Evolutionary conservation across 2,329 filamentous ascomycete species (phyloP).

Genomic region (Onygena corvina): DNA sequence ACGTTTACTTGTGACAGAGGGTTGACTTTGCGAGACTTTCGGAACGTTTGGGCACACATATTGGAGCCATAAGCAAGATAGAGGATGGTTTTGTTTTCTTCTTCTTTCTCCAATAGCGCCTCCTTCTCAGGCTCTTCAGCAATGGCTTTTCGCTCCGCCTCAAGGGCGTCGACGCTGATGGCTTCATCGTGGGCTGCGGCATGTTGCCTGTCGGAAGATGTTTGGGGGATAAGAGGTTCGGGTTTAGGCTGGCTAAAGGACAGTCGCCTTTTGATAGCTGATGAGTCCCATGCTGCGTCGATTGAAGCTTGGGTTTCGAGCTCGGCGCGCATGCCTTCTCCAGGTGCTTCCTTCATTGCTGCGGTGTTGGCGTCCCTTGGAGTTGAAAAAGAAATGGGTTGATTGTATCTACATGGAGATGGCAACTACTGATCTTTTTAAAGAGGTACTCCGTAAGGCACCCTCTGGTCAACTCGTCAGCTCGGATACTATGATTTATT

Average conservation of each 20-base stretch:
- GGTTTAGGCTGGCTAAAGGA: not conserved
- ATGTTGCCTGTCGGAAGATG: slow-evolving; percentile 17
- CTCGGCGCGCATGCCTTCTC: not conserved
- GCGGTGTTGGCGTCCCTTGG: not conserved
- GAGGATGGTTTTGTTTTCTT: slow-evolving; percentile 45
- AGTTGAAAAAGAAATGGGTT: not conserved
- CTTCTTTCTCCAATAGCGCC: slow-evolving; percentile 7
- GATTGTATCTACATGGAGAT: not conserved
- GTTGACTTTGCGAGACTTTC: slow-evolving; percentile 62
- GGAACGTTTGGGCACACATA: slow-evolving; percentile 66
- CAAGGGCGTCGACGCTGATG: slow-evolving; percentile 18
- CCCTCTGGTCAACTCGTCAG: not conserved
- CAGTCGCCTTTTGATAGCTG: not conserved
- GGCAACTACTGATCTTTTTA: not conserved
- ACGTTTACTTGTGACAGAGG: slow-evolving; percentile 75
- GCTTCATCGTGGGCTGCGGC: slow-evolving; percentile 19
- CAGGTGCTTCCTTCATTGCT: slow-evolving; percentile 1
- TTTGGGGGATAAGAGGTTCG: slow-evolving; percentile 14
- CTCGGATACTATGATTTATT: not conserved
- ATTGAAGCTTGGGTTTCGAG: slow-evolving; percentile 7
- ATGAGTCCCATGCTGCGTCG: slow-evolving; percentile 4
- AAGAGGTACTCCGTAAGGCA: not conserved
- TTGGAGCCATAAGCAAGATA: slow-evolving; percentile 92
- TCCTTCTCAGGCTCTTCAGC: slow-evolving; percentile 15
- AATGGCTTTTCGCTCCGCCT: slow-evolving; percentile 13